phyloP scores from a whole-genome alignment of 1,284 basidiomycete genomes.

The Cutaneotrichosporon arboriforme region DNA sequence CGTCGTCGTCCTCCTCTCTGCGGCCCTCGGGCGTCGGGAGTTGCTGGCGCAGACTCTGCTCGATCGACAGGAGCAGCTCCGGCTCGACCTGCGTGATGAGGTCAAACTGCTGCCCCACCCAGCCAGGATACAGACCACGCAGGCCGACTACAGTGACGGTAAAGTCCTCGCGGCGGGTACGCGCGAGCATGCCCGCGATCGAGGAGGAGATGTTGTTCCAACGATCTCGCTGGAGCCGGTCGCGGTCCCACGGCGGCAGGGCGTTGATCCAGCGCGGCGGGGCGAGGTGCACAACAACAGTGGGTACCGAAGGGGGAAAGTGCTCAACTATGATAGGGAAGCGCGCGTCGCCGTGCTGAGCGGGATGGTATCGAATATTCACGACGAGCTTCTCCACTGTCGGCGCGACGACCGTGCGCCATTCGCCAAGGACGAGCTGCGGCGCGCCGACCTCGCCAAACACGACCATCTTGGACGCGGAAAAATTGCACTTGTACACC shows the following conservation, averaged over 20 bases:
- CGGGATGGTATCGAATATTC: conserved; percentile 7
- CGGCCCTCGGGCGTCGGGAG: background rate
- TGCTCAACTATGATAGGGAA: background rate
- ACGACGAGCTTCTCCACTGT: conserved; percentile 4
- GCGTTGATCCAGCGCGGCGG: conserved; percentile 8
- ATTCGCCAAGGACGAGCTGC: background rate
- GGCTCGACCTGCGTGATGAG: conserved; percentile 1
- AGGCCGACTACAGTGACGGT: conserved; percentile 5
- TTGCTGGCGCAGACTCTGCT: background rate
- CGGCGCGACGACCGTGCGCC: conserved; percentile 3
- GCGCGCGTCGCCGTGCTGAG: background rate
- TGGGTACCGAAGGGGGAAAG: background rate
- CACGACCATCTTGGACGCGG: background rate
- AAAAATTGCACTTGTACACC: background rate
- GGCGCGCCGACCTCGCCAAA: background rate
- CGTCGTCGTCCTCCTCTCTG: background rate
- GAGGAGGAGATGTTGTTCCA: conserved; percentile 2
- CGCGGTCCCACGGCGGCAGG: conserved; percentile 1
- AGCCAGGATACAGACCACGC: background rate
- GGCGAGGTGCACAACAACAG: conserved; percentile 6
- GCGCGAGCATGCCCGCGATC: conserved; percentile 1
- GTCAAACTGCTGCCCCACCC: background rate
- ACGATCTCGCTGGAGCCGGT: background rate
- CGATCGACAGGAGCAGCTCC: conserved; percentile 1
- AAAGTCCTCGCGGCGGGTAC: background rate